These are phyloP conservation scores for Aspergillus aculeatinus DNA, from an alignment of 2,329 filamentous ascomycete species.

Conservation along the genomic window DNA sequence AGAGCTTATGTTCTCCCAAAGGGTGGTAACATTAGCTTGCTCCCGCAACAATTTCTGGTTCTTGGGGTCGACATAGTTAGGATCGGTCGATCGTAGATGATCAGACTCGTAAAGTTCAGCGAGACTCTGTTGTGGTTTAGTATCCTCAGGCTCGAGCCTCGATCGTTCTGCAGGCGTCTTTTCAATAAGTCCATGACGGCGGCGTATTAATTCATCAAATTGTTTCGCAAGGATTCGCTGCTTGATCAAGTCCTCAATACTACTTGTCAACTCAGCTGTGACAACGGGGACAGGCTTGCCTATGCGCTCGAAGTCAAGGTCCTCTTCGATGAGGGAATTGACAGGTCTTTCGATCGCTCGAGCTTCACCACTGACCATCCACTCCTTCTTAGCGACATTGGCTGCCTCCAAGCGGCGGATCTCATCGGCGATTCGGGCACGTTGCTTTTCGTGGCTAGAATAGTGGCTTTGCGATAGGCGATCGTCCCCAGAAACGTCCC, in stretches of 20 bases:
- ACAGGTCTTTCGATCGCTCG: slow-evolving; percentile 75
- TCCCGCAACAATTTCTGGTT: slow-evolving; percentile 81
- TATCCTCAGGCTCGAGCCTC: slow-evolving; percentile 78
- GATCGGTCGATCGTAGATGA: slow-evolving; percentile 74
- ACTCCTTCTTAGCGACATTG: slow-evolving; percentile 85
- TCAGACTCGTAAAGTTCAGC: slow-evolving; percentile 95
- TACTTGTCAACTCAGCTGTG: slow-evolving; percentile 84
- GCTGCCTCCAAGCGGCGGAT: slow-evolving; percentile 88
- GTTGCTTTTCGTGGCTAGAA: slow-evolving; percentile 82
- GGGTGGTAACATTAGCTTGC: slow-evolving; percentile 74
- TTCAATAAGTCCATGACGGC: slow-evolving; percentile 71
- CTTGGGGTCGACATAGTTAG: slow-evolving; percentile 74
- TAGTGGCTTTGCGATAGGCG: slow-evolving; percentile 26
- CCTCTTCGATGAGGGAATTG: slow-evolving; percentile 91
- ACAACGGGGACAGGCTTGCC: slow-evolving; percentile 95
- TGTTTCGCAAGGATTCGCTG: slow-evolving; percentile 83
- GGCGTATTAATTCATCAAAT: slow-evolving; percentile 86
- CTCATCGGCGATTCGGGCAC: slow-evolving; percentile 82
- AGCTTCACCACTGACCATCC: slow-evolving; percentile 87
- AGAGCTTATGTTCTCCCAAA: slow-evolving; percentile 79
- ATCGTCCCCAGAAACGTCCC: slow-evolving; percentile 67
- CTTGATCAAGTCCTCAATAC: slow-evolving; percentile 92
- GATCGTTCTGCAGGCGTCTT: slow-evolving; percentile 66
- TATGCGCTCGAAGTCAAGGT: slow-evolving; percentile 91
- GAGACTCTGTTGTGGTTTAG: slow-evolving; percentile 80